Conservation (phyloP, 768 basidiomycete genomes). For the Hygrophoropsis aurantiaca region DNA sequence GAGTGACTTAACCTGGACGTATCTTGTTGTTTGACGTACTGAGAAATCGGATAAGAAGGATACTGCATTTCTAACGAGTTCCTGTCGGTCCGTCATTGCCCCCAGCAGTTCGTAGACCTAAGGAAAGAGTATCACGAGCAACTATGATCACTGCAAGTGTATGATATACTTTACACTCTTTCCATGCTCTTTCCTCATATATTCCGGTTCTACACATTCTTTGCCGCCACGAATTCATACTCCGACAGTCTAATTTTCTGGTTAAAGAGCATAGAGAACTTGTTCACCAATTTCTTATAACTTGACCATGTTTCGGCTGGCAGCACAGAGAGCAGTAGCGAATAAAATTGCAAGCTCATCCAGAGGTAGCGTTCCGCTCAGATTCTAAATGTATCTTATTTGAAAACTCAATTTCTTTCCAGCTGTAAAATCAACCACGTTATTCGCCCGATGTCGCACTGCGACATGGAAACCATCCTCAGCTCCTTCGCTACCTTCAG, state of each 20-base stretch:
- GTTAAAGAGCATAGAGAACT: neutral
- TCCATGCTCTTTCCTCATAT: too few species aligned
- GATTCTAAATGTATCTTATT: neutral
- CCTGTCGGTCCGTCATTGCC: constrained; percentile 60
- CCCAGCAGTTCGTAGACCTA: constrained; percentile 28
- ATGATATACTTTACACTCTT: too few species aligned
- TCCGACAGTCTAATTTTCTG: constrained; percentile 24
- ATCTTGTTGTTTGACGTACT: constrained; percentile 37
- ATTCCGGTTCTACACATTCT: neutral
- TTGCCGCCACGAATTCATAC: constrained; percentile 19
- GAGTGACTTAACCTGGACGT: neutral
- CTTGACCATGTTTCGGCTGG: constrained; percentile 30
- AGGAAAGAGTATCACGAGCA: constrained; percentile 5
- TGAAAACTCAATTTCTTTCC: neutral
- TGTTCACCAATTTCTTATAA: constrained; percentile 6
- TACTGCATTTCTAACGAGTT: constrained; percentile 80
- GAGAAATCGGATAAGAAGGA: constrained; percentile 84
- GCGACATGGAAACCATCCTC: constrained; percentile 9
- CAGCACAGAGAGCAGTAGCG: constrained; percentile 18
- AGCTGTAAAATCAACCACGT: constrained; percentile 7
- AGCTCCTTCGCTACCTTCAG: constrained; percentile 1
- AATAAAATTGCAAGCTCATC: constrained; percentile 12
- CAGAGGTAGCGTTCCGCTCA: constrained; percentile 7
- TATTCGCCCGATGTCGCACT: constrained; percentile 14
- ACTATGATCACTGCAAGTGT: too few species aligned